Percentiles rank a stretch among this genome's conserved stretches.
Evolutionary conservation across 2,329 filamentous ascomycete species (phyloP).

Genomic region (Alternaria sp.): DNA sequence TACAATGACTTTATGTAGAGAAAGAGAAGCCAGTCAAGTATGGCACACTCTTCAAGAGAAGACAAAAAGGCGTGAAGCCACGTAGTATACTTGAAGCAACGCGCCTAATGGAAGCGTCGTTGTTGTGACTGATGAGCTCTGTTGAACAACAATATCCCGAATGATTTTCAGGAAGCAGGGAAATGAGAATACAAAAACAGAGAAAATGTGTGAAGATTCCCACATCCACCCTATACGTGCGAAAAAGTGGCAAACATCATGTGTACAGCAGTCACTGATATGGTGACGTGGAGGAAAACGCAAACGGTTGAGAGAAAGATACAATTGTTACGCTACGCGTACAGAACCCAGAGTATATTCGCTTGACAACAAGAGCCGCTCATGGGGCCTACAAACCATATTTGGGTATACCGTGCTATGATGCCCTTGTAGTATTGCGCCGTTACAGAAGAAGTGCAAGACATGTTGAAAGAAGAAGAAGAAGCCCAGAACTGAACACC

Average conservation of each 20-base stretch:
- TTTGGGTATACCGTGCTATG: constrained; percentile 24
- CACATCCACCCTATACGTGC: background rate
- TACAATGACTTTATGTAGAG: background rate
- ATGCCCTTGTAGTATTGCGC: constrained; percentile 16
- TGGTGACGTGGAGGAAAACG: background rate
- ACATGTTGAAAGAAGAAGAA: background rate
- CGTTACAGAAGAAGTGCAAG: constrained; percentile 6
- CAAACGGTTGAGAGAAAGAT: background rate
- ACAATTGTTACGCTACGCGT: constrained; percentile 6
- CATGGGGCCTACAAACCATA: constrained; percentile 2
- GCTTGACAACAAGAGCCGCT: constrained; percentile 4
- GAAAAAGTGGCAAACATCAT: background rate
- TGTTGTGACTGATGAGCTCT: background rate
- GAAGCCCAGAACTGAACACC: background rate
- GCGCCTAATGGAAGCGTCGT: background rate
- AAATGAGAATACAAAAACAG: background rate
- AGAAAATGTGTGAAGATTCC: background rate
- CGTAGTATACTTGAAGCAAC: background rate
- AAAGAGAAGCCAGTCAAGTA: background rate
- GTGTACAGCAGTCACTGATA: background rate
- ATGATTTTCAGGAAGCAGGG: too few species aligned
- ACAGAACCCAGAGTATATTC: constrained; percentile 5
- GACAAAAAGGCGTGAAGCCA: background rate
- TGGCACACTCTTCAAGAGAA: background rate
- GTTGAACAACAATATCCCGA: background rate